Conservation (phyloP, 1,139 yeast species). For the Sugiyamaella xylanicola region DNA sequence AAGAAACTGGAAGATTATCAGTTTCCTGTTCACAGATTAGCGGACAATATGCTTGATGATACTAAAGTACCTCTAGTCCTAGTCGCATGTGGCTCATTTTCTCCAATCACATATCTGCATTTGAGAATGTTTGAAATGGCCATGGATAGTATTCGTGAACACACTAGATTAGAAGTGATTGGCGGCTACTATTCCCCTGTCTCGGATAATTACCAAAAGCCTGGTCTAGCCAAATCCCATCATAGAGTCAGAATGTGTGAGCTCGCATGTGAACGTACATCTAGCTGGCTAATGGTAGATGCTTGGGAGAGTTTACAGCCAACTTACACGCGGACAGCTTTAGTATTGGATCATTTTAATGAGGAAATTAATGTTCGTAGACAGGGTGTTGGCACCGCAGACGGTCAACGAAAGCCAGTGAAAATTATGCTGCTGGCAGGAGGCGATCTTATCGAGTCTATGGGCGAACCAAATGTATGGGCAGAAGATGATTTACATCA, state of each 20-base stretch:
- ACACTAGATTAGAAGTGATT: constrained; percentile 88
- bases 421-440: constrained; percentile 97
- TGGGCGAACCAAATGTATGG: constrained; percentile 99
- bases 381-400: constrained; percentile 77
- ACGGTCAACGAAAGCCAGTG: constrained; percentile 79
- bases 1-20: constrained; percentile 62
- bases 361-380: constrained; percentile 89
- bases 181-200: constrained; percentile 99
- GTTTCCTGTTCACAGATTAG: constrained; percentile 86
- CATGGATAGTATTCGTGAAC: constrained; percentile 88
- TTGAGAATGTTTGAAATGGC: constrained; percentile 99
- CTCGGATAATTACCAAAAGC: constrained; percentile 87
- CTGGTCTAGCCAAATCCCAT: constrained; percentile 84
- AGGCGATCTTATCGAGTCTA: constrained; percentile 93
- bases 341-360: constrained; percentile 94
- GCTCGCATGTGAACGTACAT: constrained; percentile 94
- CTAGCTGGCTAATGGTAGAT: constrained; percentile 98
- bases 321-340: constrained; percentile 88
- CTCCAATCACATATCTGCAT: constrained; percentile 93
- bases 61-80: constrained; percentile 85
- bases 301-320: constrained; percentile 98
- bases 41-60: constrained; percentile 69
- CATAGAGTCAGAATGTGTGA: constrained; percentile 98
- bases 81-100: constrained; percentile 97
- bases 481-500: constrained; percentile 95